Conservation (phyloP, 2,329 filamentous ascomycete genomes). For the Hortaea sp. region DNA sequence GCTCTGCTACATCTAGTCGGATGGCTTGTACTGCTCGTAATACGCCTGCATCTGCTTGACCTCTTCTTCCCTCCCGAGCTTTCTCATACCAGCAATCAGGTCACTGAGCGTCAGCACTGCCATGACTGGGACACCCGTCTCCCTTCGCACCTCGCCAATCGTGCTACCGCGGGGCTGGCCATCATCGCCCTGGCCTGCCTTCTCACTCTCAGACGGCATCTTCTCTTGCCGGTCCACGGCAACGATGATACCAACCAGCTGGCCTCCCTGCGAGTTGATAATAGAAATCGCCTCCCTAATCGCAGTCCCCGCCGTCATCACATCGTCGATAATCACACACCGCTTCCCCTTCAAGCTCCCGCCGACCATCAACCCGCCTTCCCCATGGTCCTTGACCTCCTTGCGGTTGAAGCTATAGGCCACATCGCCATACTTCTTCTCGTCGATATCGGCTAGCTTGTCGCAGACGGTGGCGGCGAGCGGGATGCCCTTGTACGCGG, state of each 20-base stretch:
- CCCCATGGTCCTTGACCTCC: conserved; percentile 91
- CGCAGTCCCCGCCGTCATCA: conserved; percentile 90
- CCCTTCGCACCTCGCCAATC: conserved; percentile 73
- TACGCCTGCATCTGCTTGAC: conserved; percentile 60
- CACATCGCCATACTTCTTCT: conserved; percentile 53
- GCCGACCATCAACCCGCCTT: conserved; percentile 88
- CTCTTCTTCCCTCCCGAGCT: conserved; percentile 36
- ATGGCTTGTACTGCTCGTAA: conserved; percentile 35
- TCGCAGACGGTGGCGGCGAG: conserved; percentile 69
- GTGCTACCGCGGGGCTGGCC: conserved; percentile 63
- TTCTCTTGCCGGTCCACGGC: conserved; percentile 83
- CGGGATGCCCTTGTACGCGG: conserved; percentile 95
- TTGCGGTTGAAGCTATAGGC: conserved; percentile 93
- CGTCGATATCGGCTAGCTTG: conserved; percentile 62
- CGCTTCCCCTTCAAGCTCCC: conserved; percentile 74
- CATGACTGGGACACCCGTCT: conserved; percentile 74
- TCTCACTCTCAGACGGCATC: conserved; percentile 46
- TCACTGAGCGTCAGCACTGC: conserved; percentile 78
- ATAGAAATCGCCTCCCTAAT: conserved; percentile 87
- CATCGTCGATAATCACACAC: conserved; percentile 88
- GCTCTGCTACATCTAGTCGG: conserved; percentile 9
- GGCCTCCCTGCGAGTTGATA: conserved; percentile 75
- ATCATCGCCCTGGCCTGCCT: conserved; percentile 45
- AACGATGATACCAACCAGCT: conserved; percentile 77
- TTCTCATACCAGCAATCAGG: conserved; percentile 44